A percentile compares a stretch with the other conserved stretches of the same genome.
Evolutionary conservation across 2,329 filamentous ascomycete genomes (phyloP).

Genomic region (Paecilomyces formosus): DNA sequence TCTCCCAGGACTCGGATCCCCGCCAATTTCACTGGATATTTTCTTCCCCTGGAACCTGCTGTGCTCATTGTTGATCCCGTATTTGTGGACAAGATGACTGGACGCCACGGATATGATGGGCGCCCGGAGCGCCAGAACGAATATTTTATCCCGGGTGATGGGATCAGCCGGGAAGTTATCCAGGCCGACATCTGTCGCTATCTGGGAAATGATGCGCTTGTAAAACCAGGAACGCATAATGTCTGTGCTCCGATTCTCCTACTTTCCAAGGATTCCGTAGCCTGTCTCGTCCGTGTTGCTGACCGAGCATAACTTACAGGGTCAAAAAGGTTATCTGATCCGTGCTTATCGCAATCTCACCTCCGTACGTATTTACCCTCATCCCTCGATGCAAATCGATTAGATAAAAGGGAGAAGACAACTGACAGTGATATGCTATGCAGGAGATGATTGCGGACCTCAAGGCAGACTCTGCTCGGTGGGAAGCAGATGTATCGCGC

Average conservation of each 20-base stretch:
- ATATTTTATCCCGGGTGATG: slow-evolving; percentile 72
- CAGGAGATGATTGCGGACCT: slow-evolving; percentile 51
- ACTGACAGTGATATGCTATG: slow-evolving; percentile 13
- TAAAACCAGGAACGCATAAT: slow-evolving; percentile 67
- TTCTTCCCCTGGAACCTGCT: slow-evolving; percentile 6
- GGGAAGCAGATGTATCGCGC: slow-evolving; percentile 38
- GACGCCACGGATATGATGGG: slow-evolving; percentile 25
- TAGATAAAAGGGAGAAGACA: slow-evolving; percentile 2
- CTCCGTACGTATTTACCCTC: slow-evolving; percentile 49
- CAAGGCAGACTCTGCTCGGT: slow-evolving; percentile 46
- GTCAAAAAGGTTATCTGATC: slow-evolving; percentile 67
- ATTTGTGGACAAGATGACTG: slow-evolving; percentile 30
- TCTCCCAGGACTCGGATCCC: slow-evolving; percentile 9
- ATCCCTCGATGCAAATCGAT: slow-evolving; percentile 1
- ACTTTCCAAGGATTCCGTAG: slow-evolving; percentile 6
- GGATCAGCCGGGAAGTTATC: slow-evolving; percentile 77
- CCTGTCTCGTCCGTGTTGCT: slow-evolving; percentile 13
- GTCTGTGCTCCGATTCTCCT: slow-evolving; percentile 41
- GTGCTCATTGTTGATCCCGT: slow-evolving; percentile 12
- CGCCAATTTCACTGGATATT: slow-evolving; percentile 3
- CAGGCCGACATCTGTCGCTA: slow-evolving; percentile 79
- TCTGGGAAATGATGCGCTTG: slow-evolving; percentile 72
- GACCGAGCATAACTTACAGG: slow-evolving; percentile 41
- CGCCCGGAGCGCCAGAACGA: slow-evolving; percentile 53
- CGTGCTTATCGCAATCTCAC: slow-evolving; percentile 73